These are phyloP conservation scores for Sporothrix curviconia DNA, from an alignment of 2,329 filamentous ascomycete species.

Conservation along the genomic window DNA sequence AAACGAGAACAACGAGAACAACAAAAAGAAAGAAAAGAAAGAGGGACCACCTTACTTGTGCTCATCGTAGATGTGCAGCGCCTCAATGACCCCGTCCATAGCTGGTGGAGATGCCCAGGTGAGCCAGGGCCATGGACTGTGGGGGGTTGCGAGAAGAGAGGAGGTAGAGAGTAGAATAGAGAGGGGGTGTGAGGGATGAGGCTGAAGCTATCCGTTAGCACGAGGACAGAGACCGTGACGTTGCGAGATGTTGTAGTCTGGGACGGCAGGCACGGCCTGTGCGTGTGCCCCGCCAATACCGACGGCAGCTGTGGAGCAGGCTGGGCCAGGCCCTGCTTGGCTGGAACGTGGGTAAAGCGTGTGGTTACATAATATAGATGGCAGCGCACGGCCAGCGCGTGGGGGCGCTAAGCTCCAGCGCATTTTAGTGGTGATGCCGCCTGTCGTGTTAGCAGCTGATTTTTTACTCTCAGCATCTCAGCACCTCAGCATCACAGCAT, in stretches of 20 bases:
- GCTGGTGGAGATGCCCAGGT: constrained; percentile 17
- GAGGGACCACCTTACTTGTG: constrained; percentile 71
- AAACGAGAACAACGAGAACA: background rate
- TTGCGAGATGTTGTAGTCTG: background rate
- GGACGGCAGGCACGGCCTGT: background rate
- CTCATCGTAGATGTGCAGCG: constrained; percentile 95
- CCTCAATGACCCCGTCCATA: constrained; percentile 87
- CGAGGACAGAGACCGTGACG: too few relatives aligned
- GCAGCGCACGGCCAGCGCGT: background rate
- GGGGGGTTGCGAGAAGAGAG: background rate
- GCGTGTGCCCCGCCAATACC: constrained; percentile 4
- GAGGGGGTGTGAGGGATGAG: background rate
- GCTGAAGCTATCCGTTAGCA: background rate
- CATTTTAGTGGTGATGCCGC: background rate
- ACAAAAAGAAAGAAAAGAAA: too few relatives aligned
- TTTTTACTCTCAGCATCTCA: background rate
- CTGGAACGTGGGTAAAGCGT: too few relatives aligned
- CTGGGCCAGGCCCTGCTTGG: background rate
- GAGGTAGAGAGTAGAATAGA: background rate
- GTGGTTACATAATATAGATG: background rate
- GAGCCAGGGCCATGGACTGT: background rate
- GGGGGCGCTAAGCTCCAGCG: background rate
- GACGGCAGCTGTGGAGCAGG: background rate
- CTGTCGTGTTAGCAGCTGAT: background rate
- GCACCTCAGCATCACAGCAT: background rate